Base-by-base conservation (phyloP, 768 basidiomycete genomes). In the Kwoniella sp. region DNA sequence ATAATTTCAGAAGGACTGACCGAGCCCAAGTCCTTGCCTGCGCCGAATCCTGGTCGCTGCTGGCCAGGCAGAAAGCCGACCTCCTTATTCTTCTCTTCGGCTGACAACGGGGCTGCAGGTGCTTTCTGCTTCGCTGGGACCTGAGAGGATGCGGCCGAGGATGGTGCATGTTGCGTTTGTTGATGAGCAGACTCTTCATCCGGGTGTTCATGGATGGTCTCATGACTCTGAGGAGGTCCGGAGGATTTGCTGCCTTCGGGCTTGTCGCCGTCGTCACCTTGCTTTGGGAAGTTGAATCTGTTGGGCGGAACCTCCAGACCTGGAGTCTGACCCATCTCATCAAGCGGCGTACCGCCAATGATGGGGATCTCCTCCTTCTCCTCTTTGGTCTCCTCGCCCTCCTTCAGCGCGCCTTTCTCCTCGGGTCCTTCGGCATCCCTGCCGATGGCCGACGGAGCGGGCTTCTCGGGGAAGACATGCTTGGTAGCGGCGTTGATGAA, bases 311-410 rank as follows among this genome's bases (percentile, higher is more conserved):
- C 31, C 6, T 45, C 51, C 3, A 57, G 52, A 10, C 48, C 60
- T 3, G 67, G 63, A 19, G 63, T 62, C 36, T 39, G 31, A 27
- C 36, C 41, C 34, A 69, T 51, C 34, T 69, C 67, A 26, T 69
- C 67, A 26, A 69, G 48, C n/a, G 67, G 67, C 15, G 67, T 69
- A 26, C 67, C 67, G 6, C 32, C 33, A 2, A 69, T 62, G 25
- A 69, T 52, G 3, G 67, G 67, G 29, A 56, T 50, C 26, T 69
- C 57, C 29, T 62, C 59, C 29, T 50, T 58, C 5, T 54, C 52
- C 44, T 56, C 47, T 9, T 27, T 37, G 17, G 12, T 31, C 9
- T 44, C 34, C 25, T 38, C 32, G 22, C 27, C 39, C n/a, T 45
- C 19, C 17, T 41, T 38, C n/a, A 43, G 22, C 5, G 41, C 50